Percentiles rank a stretch among this genome's conserved stretches.
Evolutionary conservation across 1,284 basidiomycete species (phyloP).

Genomic region (Sparassis latifolia): DNA sequence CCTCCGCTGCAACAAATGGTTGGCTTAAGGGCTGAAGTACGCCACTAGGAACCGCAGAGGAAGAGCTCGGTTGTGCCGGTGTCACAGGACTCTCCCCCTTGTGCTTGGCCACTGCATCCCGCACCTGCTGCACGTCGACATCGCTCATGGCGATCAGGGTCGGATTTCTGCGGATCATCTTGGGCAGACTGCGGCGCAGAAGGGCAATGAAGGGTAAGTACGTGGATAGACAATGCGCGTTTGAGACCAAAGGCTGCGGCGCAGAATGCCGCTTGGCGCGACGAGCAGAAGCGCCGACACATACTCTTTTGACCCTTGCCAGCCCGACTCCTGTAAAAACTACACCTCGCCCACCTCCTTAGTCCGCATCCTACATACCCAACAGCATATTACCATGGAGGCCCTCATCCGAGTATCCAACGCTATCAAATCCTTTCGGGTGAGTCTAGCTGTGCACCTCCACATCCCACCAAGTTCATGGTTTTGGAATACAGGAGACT

Average conservation of each 20-base stretch:
- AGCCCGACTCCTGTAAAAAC: neutral
- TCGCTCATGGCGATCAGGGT: constrained; percentile 71
- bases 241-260: constrained; percentile 7
- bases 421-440: constrained; percentile 66
- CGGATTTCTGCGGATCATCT: constrained; percentile 70
- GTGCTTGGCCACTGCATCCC: constrained; percentile 51
- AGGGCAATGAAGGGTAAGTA: constrained; percentile 1
- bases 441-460: constrained; percentile 27
- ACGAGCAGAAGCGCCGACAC: no score
- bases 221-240: constrained; percentile 1
- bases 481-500: constrained; percentile 55
- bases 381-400: constrained; percentile 41
- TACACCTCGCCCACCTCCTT: no score
- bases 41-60: constrained; percentile 5
- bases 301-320: neutral
- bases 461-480: neutral
- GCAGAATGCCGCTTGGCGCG: no score
- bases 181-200: constrained; percentile 2
- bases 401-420: constrained; percentile 56
- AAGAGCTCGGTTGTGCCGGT: neutral
- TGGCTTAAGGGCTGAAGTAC: constrained; percentile 5
- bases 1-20: constrained; percentile 27
- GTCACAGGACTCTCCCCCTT: constrained; percentile 32
- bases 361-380: neutral
- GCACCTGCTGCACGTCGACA: constrained; percentile 67